phyloP scores from a whole-genome alignment of 805 yeast species.

The Candida fluviatilis region DNA sequence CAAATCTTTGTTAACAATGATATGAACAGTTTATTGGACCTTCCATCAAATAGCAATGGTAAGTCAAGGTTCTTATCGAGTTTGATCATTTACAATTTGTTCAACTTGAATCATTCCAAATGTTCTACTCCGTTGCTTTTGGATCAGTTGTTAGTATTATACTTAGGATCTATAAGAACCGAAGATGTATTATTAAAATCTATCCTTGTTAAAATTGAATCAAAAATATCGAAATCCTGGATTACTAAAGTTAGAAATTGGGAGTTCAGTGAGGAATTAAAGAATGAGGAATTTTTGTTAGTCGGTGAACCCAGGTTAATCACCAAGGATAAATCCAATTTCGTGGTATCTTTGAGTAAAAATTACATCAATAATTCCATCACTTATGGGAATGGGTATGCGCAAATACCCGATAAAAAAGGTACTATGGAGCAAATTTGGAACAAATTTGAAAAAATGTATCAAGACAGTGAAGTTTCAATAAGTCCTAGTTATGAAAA shows the following conservation, averaged over 20 bases:
- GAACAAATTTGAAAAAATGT: constrained; percentile 24
- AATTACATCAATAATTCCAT: constrained; percentile 48
- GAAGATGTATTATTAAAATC: constrained; percentile 61
- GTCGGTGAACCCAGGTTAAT: constrained; percentile 46
- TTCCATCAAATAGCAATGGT: constrained; percentile 16
- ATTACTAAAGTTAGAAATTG: constrained; percentile 56
- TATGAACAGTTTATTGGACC: constrained; percentile 17
- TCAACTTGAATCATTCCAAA: constrained; percentile 38
- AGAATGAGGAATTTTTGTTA: constrained; percentile 41
- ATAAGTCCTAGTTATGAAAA: constrained; percentile 19
- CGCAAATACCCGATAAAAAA: not conserved
- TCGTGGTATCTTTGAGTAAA: constrained; percentile 50
- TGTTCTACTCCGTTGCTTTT: constrained; percentile 48
- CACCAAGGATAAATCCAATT: constrained; percentile 39
- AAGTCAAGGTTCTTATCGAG: constrained; percentile 40
- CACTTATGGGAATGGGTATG: not conserved
- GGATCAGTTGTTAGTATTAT: constrained; percentile 43
- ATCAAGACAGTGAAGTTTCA: constrained; percentile 13
- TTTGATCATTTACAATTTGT: constrained; percentile 46
- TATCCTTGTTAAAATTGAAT: constrained; percentile 57
- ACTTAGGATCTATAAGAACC: constrained; percentile 57
- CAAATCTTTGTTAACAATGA: constrained; percentile 62
- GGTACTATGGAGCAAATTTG: constrained; percentile 11
- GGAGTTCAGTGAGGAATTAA: constrained; percentile 51
- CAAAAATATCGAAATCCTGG: constrained; percentile 55